A percentile compares a stretch with the other conserved stretches of the same genome.
These are phyloP conservation scores for Umbelopsis sp. DNA, from an alignment of 371 early-diverging fungal genomes.

Conservation along the genomic window DNA sequence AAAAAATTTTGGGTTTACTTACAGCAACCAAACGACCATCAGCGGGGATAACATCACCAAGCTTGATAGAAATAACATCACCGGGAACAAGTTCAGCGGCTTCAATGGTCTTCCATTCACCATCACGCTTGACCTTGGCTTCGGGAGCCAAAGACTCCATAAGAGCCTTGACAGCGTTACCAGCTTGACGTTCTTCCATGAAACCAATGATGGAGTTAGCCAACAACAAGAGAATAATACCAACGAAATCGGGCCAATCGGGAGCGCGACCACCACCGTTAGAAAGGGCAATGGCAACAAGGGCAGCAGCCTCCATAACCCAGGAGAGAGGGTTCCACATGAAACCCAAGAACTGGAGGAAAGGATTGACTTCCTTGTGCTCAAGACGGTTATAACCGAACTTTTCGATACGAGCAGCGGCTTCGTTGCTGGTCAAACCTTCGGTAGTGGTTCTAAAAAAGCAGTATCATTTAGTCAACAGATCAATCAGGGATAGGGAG, in stretches of 20 bases:
- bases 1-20: conserved; percentile 25
- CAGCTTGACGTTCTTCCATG: conserved; percentile 77
- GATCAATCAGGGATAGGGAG: no score
- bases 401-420: conserved; percentile 60
- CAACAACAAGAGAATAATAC: conserved; percentile 75
- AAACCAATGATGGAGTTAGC: conserved; percentile 84
- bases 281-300: conserved; percentile 65
- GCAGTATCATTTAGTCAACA: conserved; percentile 38
- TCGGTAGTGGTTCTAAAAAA: conserved; percentile 56
- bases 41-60: conserved; percentile 79
- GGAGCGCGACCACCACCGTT: conserved; percentile 65
- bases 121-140: conserved; percentile 64
- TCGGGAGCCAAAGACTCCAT: conserved; percentile 72
- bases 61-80: conserved; percentile 68
- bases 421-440: conserved; percentile 63
- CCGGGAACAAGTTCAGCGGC: conserved; percentile 66
- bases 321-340: conserved; percentile 76
- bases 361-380: conserved; percentile 72
- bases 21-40: conserved; percentile 59
- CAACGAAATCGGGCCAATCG: conserved; percentile 81
- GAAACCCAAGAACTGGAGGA: conserved; percentile 83
- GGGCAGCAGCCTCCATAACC: conserved; percentile 73
- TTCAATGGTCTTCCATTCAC: conserved; percentile 53
- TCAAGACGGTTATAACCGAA: conserved; percentile 69
- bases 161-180: conserved; percentile 71